phyloP scores from a whole-genome alignment of 192 early-diverging fungal species.

The Dimargaris xerosporica region DNA sequence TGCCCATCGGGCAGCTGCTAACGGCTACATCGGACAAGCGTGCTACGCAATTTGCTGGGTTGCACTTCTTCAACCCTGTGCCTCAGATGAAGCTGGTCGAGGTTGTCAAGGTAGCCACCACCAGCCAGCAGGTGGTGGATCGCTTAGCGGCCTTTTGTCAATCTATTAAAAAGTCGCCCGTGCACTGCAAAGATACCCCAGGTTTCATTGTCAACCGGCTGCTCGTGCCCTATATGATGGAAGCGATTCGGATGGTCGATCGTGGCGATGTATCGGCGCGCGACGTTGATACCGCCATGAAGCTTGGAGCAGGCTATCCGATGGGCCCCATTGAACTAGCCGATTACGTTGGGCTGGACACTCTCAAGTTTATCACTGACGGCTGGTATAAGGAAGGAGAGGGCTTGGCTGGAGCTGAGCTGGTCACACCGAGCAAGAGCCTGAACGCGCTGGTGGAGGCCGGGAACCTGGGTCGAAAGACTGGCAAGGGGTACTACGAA shows the following conservation, averaged over 20 bases:
- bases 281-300: slow-evolving; percentile 94
- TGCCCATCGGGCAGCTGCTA: slow-evolving; percentile 75
- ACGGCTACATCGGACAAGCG: slow-evolving; percentile 35
- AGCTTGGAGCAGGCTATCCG: slow-evolving; percentile 90
- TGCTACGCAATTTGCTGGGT: slow-evolving; percentile 52
- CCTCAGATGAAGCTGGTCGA: slow-evolving; percentile 97
- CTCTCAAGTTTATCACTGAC: slow-evolving; percentile 87
- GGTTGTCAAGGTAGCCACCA: slow-evolving; percentile 59
- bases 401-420: slow-evolving; percentile 51
- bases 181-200: slow-evolving; percentile 92
- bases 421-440: slow-evolving; percentile 52
- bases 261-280: slow-evolving; percentile 67
- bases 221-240: slow-evolving; percentile 91
- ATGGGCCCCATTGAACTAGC: slow-evolving; percentile 84
- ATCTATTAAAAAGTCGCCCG: slow-evolving; percentile 72
- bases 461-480: slow-evolving; percentile 38
- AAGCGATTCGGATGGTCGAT: slow-evolving; percentile 83
- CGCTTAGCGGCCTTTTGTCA: slow-evolving; percentile 49
- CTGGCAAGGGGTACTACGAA: slow-evolving; percentile 34
- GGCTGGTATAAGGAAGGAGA: slow-evolving; percentile 80
- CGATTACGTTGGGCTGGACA: slow-evolving; percentile 88
- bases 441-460: slow-evolving; percentile 36
- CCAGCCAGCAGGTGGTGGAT: slow-evolving; percentile 42
- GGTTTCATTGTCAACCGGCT: slow-evolving; percentile 96
- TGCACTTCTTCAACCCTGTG: slow-evolving; percentile 99